Percentiles rank a stretch among this genome's conserved stretches.
These are phyloP conservation scores for Lophiostoma macrostomum DNA, from an alignment of 495 filamentous ascomycete species.

Conservation along the genomic window DNA sequence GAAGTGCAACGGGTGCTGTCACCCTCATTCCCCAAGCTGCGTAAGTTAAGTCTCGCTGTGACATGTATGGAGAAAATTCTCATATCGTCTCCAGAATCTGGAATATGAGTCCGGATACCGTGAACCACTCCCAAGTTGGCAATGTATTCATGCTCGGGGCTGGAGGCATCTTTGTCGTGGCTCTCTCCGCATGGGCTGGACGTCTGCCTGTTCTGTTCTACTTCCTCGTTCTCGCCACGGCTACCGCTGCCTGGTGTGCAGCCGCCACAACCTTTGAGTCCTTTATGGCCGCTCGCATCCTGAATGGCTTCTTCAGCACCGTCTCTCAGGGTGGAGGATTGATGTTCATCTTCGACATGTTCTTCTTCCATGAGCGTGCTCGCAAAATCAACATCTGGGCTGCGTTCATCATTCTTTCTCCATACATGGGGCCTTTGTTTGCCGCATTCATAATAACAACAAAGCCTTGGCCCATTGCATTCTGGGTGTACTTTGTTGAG, in stretches of 20 bases:
- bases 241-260: conserved; percentile 49
- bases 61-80: no score
- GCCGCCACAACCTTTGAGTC: conserved; percentile 45
- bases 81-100: no score
- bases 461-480: not conserved
- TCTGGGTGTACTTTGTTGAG: conserved; percentile 1
- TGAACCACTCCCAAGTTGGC: conserved; percentile 49
- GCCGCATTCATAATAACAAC: conserved; percentile 24
- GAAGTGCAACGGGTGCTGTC: not conserved
- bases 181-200: conserved; percentile 50
- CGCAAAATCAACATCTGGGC: conserved; percentile 53
- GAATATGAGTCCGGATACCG: conserved; percentile 45
- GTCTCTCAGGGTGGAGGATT: conserved; percentile 49
- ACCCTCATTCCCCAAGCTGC: not conserved
- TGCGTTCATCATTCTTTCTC: conserved; percentile 47
- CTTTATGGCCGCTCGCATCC: conserved; percentile 52
- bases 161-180: conserved; percentile 53
- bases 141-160: conserved; percentile 54
- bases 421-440: conserved; percentile 49
- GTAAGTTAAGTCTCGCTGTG: no score
- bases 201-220: conserved; percentile 49
- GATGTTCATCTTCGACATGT: conserved; percentile 27
- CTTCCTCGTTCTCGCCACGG: conserved; percentile 49
- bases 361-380: conserved; percentile 44
- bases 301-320: conserved; percentile 52